Evolutionary conservation across 257 asterid genomes (phyloP).

Genomic region (Solanum ahanhuiri): DNA sequence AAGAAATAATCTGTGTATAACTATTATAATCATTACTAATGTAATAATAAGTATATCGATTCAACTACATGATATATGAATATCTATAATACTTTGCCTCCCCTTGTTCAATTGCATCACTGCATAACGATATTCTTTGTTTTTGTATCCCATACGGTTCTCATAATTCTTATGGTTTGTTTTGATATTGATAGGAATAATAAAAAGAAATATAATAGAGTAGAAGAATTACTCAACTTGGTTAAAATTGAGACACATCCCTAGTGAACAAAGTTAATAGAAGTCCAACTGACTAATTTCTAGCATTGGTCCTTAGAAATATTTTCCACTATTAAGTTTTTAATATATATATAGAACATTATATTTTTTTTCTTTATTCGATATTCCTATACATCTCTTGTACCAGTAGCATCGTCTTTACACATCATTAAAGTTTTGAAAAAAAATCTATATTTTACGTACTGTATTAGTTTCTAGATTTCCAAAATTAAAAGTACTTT

Average conservation of each 20-base stretch:
- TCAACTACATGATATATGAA: not conserved
- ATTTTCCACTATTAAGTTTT: not conserved
- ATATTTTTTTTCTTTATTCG: not conserved
- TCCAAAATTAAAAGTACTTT: not conserved
- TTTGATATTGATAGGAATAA: not conserved
- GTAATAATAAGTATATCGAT: not conserved
- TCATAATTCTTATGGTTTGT: not conserved
- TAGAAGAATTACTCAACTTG: not conserved
- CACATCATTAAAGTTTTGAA: not conserved
- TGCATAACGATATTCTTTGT: not conserved
- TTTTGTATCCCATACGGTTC: not conserved
- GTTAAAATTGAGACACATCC: not conserved
- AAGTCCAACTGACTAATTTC: not conserved
- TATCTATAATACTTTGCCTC: not conserved
- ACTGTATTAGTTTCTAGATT: not conserved
- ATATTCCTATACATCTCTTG: not conserved
- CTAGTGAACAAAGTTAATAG: not conserved
- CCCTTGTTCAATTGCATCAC: not conserved
- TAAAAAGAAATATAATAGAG: not conserved
- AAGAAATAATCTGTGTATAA: too few species aligned
- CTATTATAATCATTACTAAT: too few species aligned
- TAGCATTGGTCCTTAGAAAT: not conserved
- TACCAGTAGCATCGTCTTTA: not conserved
- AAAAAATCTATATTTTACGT: not conserved
- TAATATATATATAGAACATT: not conserved